These are phyloP conservation scores for Pichia sp. DNA, from an alignment of 1,139 yeast species.

Conservation along the genomic window DNA sequence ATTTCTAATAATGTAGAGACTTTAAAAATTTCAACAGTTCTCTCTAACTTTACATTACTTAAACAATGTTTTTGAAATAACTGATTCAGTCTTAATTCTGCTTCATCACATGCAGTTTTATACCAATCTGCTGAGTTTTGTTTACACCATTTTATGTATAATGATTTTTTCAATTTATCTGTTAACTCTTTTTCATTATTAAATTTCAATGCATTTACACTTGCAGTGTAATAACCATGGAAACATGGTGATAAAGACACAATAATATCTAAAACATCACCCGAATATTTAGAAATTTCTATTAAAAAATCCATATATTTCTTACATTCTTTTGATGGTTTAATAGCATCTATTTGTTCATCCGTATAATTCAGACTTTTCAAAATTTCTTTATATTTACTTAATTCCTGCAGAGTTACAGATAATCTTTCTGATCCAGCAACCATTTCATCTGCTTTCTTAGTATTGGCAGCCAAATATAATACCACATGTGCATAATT, in stretches of 20 bases:
- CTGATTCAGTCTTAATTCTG: constrained; percentile 42
- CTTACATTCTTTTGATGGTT: constrained; percentile 51
- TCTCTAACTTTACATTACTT: constrained; percentile 34
- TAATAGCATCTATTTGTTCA: constrained; percentile 39
- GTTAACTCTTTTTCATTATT: constrained; percentile 19
- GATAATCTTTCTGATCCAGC: constrained; percentile 48
- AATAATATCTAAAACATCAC: constrained; percentile 55
- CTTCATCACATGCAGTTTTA: constrained; percentile 44
- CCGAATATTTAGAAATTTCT: constrained; percentile 47
- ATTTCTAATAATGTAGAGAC: constrained; percentile 55
- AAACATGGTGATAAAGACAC: constrained; percentile 73
- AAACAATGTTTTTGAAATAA: constrained; percentile 25
- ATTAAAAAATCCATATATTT: constrained; percentile 57
- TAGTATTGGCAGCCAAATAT: constrained; percentile 58
- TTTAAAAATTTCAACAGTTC: constrained; percentile 52
- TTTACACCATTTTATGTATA: constrained; percentile 52
- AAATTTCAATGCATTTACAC: constrained; percentile 14
- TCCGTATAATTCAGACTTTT: constrained; percentile 37
- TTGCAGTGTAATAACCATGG: constrained; percentile 44
- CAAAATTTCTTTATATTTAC: constrained; percentile 50
- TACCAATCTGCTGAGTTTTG: constrained; percentile 59
- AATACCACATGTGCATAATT: constrained; percentile 68
- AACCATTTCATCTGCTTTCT: constrained; percentile 46
- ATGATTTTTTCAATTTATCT: not conserved
- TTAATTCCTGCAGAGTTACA: constrained; percentile 51